Percentiles rank a stretch among this genome's conserved stretches.
phyloP scores from a whole-genome alignment of 2,329 filamentous ascomycete species.

The Arthrobotrys pseudoclavata region DNA sequence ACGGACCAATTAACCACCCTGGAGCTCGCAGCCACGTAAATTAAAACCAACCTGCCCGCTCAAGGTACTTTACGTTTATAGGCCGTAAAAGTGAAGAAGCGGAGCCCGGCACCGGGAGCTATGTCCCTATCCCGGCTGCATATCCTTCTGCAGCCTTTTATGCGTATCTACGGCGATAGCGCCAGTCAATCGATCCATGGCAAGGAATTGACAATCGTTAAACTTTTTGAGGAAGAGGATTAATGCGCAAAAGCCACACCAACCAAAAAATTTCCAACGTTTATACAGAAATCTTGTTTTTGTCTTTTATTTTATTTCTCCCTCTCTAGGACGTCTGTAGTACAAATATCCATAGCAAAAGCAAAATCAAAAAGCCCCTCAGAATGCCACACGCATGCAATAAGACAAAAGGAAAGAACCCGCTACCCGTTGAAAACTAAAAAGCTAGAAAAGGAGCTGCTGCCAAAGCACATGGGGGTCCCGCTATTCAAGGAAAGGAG shows the following conservation, averaged over 20 bases:
- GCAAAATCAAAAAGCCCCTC: constrained; percentile 31
- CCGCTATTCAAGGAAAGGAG: constrained; percentile 21
- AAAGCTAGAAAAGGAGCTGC: constrained; percentile 20
- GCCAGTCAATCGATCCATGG: background rate
- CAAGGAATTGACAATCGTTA: background rate
- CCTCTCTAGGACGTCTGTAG: constrained; percentile 28
- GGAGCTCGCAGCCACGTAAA: background rate
- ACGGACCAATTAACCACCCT: background rate
- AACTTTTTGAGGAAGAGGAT: background rate
- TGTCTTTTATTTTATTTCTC: constrained; percentile 9
- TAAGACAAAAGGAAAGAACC: constrained; percentile 37
- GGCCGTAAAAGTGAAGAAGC: background rate
- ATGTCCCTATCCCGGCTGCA: background rate
- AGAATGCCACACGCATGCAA: constrained; percentile 30
- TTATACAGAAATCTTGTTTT: constrained; percentile 33
- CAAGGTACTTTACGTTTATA: background rate
- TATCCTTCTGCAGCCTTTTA: background rate
- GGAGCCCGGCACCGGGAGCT: background rate
- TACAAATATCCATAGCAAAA: constrained; percentile 36
- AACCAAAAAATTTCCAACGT: background rate
- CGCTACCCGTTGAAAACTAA: constrained; percentile 43
- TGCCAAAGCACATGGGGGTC: constrained; percentile 32
- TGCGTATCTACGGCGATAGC: background rate
- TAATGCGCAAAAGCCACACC: background rate
- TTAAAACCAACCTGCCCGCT: background rate